These are phyloP conservation scores for Remersonia thermophila DNA, from an alignment of 2,329 filamentous ascomycete genomes.

Conservation along the genomic window DNA sequence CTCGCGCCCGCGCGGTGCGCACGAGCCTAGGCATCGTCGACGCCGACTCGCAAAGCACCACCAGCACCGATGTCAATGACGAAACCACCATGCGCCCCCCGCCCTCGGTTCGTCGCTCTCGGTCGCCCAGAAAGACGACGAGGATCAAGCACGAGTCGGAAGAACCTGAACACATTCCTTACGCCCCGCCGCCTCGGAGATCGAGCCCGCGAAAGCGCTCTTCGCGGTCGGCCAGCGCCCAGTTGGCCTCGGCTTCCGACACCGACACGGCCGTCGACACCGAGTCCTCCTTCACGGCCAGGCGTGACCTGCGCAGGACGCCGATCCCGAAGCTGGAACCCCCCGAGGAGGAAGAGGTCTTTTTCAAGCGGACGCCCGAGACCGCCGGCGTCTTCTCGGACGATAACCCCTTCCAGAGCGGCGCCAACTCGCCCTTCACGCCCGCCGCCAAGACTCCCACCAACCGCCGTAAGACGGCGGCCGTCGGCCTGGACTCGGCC, in stretches of 20 bases:
- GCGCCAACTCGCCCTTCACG: slow-evolving; percentile 52
- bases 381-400: slow-evolving; percentile 63
- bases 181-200: slow-evolving; percentile 24
- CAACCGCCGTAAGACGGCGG: slow-evolving; percentile 34
- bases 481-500: slow-evolving; percentile 26
- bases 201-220: slow-evolving; percentile 42
- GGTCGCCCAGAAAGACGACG: slow-evolving; percentile 42
- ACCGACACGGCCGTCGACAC: slow-evolving; percentile 35
- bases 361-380: slow-evolving; percentile 28
- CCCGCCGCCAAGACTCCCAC: slow-evolving; percentile 31
- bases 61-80: slow-evolving; percentile 32
- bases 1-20: slow-evolving; percentile 67
- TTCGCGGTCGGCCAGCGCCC: slow-evolving; percentile 42
- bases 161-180: slow-evolving; percentile 29
- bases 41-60: slow-evolving; percentile 53
- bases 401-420: slow-evolving; percentile 89
- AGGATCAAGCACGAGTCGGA: slow-evolving; percentile 38
- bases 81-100: slow-evolving; percentile 45
- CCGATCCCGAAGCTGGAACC: slow-evolving; percentile 45
- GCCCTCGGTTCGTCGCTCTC: slow-evolving; percentile 37
- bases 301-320: slow-evolving; percentile 40
- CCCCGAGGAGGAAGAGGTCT: slow-evolving; percentile 34
- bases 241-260: slow-evolving; percentile 40
- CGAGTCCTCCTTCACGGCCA: slow-evolving; percentile 32
- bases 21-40: slow-evolving; percentile 76